Evolutionary conservation across 2,329 filamentous ascomycete species (phyloP).

Genomic region (Calonectria crousiana): DNA sequence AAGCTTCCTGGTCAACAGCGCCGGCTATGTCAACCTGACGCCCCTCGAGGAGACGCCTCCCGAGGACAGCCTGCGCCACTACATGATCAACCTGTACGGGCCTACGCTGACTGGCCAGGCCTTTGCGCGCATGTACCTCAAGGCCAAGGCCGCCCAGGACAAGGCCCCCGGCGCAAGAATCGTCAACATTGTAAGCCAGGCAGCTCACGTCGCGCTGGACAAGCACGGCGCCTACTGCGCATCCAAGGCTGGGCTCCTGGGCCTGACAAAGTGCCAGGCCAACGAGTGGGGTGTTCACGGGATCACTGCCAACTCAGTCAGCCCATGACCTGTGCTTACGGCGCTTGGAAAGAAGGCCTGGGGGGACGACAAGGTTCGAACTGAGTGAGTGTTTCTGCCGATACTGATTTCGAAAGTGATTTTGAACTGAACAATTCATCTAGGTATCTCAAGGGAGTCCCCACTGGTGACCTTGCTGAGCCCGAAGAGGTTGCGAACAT

Average conservation of each 20-base stretch:
- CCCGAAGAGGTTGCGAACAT: conserved; percentile 17
- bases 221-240: conserved; percentile 15
- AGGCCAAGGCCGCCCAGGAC: neutral
- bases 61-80: conserved; percentile 7
- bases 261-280: conserved; percentile 8
- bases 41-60: conserved; percentile 6
- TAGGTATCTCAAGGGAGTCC: conserved; percentile 13
- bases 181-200: conserved; percentile 15
- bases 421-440: neutral
- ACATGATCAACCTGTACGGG: conserved; percentile 17
- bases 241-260: conserved; percentile 10
- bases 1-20: conserved; percentile 13
- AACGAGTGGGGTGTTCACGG: conserved; percentile 10
- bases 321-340: conserved; percentile 10
- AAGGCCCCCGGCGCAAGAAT: neutral
- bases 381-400: neutral
- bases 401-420: neutral
- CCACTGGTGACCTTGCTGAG: conserved; percentile 12
- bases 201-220: conserved; percentile 11
- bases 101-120: conserved; percentile 15
- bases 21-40: conserved; percentile 11
- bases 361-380: conserved; percentile 16
- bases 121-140: conserved; percentile 11
- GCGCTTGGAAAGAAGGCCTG: conserved; percentile 17
- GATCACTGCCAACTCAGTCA: conserved; percentile 14